phyloP scores from a whole-genome alignment of 805 yeast genomes.

The Torulaspora gathmanii region DNA sequence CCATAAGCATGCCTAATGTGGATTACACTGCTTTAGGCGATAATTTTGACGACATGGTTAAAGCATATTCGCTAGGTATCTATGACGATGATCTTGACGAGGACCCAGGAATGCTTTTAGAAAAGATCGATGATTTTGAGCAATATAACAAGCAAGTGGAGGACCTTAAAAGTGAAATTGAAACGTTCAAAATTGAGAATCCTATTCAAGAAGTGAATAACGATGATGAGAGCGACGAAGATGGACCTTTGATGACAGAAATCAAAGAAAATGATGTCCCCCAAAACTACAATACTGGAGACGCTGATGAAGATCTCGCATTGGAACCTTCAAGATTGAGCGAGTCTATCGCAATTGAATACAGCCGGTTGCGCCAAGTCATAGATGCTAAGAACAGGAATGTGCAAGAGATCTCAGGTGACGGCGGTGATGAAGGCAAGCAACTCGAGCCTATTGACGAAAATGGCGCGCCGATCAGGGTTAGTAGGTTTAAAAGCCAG shows the following conservation, averaged over 20 bases:
- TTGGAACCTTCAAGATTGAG: slow-evolving; percentile 35
- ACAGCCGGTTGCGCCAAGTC: slow-evolving; percentile 49
- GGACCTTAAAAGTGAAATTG: slow-evolving; percentile 24
- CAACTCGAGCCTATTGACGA: slow-evolving; percentile 70
- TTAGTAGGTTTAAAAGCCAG: slow-evolving; percentile 68
- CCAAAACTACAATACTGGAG: slow-evolving; percentile 18
- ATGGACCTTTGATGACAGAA: slow-evolving; percentile 30
- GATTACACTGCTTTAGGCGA: slow-evolving; percentile 43
- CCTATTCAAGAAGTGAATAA: slow-evolving; percentile 10
- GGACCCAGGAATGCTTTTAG: slow-evolving; percentile 51
- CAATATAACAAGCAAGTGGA: slow-evolving; percentile 47
- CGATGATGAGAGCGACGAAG: slow-evolving; percentile 12
- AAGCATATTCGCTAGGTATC: slow-evolving; percentile 54
- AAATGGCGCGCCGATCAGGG: slow-evolving; percentile 50
- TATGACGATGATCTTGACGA: slow-evolving; percentile 58
- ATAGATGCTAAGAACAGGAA: slow-evolving; percentile 37
- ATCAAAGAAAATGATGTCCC: slow-evolving; percentile 34
- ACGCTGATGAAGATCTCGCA: slow-evolving; percentile 23
- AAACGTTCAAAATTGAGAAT: slow-evolving; percentile 22
- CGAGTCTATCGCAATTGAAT: slow-evolving; percentile 51
- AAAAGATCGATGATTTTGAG: slow-evolving; percentile 51
- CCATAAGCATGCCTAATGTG: slow-evolving; percentile 20
- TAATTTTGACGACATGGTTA: slow-evolving; percentile 54
- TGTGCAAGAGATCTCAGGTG: not conserved
- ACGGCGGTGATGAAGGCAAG: slow-evolving; percentile 41